These are phyloP conservation scores for Phytophthora fragariaefolia DNA, from an alignment of 352 stramenopile species.

Conservation along the genomic window DNA sequence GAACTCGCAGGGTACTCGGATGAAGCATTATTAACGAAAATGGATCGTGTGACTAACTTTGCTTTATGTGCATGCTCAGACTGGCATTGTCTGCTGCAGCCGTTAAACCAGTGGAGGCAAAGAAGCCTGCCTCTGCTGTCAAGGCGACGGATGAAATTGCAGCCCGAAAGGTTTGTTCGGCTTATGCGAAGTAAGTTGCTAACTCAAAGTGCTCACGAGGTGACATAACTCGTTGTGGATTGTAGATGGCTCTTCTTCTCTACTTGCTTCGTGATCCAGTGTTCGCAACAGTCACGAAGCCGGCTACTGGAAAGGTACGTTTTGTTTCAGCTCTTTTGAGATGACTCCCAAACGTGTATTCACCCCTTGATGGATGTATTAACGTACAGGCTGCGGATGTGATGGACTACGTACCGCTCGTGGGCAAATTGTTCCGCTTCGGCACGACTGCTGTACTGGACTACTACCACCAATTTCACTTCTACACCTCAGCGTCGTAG, in stretches of 20 bases:
- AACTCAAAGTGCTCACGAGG: neutral
- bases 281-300: slow-evolving; percentile 74
- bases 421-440: slow-evolving; percentile 79
- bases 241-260: slow-evolving; percentile 81
- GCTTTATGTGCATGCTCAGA: slow-evolving; percentile 28
- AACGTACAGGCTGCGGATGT: slow-evolving; percentile 52
- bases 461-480: slow-evolving; percentile 90
- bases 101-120: slow-evolving; percentile 50
- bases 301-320: slow-evolving; percentile 64
- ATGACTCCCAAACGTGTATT: neutral
- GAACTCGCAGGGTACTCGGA: slow-evolving; percentile 60
- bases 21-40: neutral
- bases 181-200: neutral
- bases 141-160: slow-evolving; percentile 64
- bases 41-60: slow-evolving; percentile 10
- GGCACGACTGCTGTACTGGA: slow-evolving; percentile 70
- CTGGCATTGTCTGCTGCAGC: slow-evolving; percentile 63
- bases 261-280: slow-evolving; percentile 87
- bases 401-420: slow-evolving; percentile 68
- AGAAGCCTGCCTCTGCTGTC: slow-evolving; percentile 33
- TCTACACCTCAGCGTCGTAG: slow-evolving; percentile 90
- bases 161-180: slow-evolving; percentile 61
- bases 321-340: neutral
- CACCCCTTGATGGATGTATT: slow-evolving; percentile 2
- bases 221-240: slow-evolving; percentile 1